These are phyloP conservation scores for Globisporangium nodosum DNA, from an alignment of 352 stramenopile species.

Conservation along the genomic window DNA sequence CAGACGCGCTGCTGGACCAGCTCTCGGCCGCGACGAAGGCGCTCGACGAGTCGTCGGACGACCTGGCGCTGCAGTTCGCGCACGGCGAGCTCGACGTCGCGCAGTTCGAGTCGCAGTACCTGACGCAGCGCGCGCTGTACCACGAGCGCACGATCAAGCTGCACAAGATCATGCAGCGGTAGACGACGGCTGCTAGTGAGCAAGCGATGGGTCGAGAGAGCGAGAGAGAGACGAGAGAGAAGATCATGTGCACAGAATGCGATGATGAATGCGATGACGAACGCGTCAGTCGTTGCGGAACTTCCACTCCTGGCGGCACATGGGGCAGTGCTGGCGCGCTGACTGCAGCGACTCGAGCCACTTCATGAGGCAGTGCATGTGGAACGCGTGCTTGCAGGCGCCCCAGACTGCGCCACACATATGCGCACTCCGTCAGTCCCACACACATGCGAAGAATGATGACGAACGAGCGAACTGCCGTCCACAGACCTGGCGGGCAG, in stretches of 20 bases:
- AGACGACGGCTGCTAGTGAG: slow-evolving; percentile 4
- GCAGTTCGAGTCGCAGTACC: slow-evolving; percentile 59
- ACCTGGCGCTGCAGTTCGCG: slow-evolving; percentile 63
- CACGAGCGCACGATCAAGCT: slow-evolving; percentile 77
- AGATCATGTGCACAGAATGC: not conserved
- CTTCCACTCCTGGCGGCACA: slow-evolving; percentile 87
- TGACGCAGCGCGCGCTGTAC: slow-evolving; percentile 64
- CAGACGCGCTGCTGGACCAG: slow-evolving; percentile 67
- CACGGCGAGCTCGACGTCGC: slow-evolving; percentile 68
- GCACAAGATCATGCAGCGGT: slow-evolving; percentile 58
- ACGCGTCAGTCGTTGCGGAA: slow-evolving; percentile 43
- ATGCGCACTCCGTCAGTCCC: not conserved
- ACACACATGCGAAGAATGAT: not conserved
- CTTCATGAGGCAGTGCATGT: slow-evolving; percentile 94
- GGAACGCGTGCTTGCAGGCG: slow-evolving; percentile 88
- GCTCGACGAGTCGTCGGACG: slow-evolving; percentile 62
- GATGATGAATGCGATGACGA: not conserved
- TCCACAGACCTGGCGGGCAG: slow-evolving; percentile 65
- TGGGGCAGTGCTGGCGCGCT: slow-evolving; percentile 78
- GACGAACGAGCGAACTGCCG: not conserved
- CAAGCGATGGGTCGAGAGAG: not conserved
- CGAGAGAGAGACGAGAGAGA: not conserved
- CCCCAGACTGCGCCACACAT: slow-evolving; percentile 62
- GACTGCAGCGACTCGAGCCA: slow-evolving; percentile 86
- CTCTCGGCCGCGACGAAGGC: slow-evolving; percentile 50